phyloP scores from a whole-genome alignment of 1,284 basidiomycete genomes.

The Thelephora terrestris region DNA sequence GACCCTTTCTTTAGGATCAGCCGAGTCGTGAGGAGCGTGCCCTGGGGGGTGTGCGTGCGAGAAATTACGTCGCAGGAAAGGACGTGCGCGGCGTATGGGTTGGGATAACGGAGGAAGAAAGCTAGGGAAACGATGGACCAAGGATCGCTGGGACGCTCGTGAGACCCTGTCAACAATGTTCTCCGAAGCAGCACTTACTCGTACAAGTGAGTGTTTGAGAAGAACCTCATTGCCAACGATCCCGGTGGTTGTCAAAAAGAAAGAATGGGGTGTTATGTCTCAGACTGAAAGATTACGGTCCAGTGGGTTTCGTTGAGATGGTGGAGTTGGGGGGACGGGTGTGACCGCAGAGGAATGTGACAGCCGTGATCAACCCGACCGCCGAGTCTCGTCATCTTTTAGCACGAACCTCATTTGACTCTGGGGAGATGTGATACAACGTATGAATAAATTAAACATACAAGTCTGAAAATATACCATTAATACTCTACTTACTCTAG shows the following conservation, averaged over 20 bases:
- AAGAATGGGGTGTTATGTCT: not conserved
- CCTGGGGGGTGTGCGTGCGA: slow-evolving; percentile 59
- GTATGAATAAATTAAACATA: not conserved
- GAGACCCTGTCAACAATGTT: not conserved
- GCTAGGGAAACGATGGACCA: slow-evolving; percentile 89
- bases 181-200: slow-evolving; percentile 40
- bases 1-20: slow-evolving; percentile 89
- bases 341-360: not conserved
- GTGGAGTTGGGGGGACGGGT: not conserved
- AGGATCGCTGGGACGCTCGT: slow-evolving; percentile 50
- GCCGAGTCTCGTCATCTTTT: too few relatives aligned
- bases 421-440: not conserved
- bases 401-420: too few relatives aligned
- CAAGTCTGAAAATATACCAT: too few relatives aligned
- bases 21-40: slow-evolving; percentile 79
- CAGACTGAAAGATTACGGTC: slow-evolving; percentile 1
- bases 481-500: too few relatives aligned
- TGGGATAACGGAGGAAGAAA: slow-evolving; percentile 94
- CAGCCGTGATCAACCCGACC: too few relatives aligned
- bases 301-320: not conserved
- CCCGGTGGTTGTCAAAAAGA: slow-evolving; percentile 16
- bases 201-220: slow-evolving; percentile 70
- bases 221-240: slow-evolving; percentile 64
- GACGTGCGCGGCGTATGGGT: slow-evolving; percentile 91
- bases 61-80: slow-evolving; percentile 92